Evolutionary conservation across 2,329 filamentous ascomycete species (phyloP).

Genomic region (Cladosporium sp.): DNA sequence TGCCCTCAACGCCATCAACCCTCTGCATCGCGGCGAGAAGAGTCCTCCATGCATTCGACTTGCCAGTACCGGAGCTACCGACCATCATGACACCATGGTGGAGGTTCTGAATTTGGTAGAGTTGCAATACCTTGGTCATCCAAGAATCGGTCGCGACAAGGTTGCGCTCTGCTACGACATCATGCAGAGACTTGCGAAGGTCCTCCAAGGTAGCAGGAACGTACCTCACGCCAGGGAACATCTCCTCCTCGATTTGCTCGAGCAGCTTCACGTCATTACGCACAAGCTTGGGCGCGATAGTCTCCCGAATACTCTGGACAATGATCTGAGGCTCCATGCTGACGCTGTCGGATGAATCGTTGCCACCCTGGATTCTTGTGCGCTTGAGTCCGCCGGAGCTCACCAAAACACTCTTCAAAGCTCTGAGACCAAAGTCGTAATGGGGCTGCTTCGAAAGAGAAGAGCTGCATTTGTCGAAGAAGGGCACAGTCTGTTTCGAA

Average conservation of each 20-base stretch:
- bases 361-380: slow-evolving; percentile 60
- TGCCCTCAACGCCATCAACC: slow-evolving; percentile 86
- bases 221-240: slow-evolving; percentile 91
- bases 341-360: slow-evolving; percentile 54
- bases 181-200: slow-evolving; percentile 74
- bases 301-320: slow-evolving; percentile 96
- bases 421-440: slow-evolving; percentile 97
- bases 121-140: slow-evolving; percentile 95
- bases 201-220: slow-evolving; percentile 79
- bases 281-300: slow-evolving; percentile 95
- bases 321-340: slow-evolving; percentile 93
- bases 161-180: slow-evolving; percentile 77
- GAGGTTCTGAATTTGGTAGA: slow-evolving; percentile 96
- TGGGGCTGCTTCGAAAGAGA: slow-evolving; percentile 92
- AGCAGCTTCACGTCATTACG: slow-evolving; percentile 86
- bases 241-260: slow-evolving; percentile 72
- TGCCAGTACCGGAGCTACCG: slow-evolving; percentile 93
- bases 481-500: slow-evolving; percentile 93
- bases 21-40: slow-evolving; percentile 85
- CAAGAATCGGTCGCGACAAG: slow-evolving; percentile 88
- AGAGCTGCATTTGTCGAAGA: slow-evolving; percentile 86
- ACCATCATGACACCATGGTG: slow-evolving; percentile 99
- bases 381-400: slow-evolving; percentile 96
- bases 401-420: slow-evolving; percentile 95
- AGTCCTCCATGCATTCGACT: slow-evolving; percentile 91